These are phyloP conservation scores for Cladophialophora immunda DNA, from an alignment of 2,329 filamentous ascomycete species.

Conservation along the genomic window DNA sequence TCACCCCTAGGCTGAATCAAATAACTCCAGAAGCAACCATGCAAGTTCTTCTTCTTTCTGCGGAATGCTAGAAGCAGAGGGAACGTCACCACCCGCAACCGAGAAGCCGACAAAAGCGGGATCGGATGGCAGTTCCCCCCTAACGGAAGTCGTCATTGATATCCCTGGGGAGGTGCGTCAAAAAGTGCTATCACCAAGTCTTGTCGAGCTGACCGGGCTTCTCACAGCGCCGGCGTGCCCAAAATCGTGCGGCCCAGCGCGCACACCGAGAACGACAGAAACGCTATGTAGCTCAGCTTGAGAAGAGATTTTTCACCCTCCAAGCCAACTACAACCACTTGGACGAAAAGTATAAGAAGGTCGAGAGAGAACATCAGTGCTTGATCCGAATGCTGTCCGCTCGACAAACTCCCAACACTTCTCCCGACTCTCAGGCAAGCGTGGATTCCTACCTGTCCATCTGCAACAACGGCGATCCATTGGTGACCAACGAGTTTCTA, in stretches of 20 bases:
- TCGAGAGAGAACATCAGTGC: slow-evolving; percentile 13
- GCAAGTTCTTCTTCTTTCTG: neutral
- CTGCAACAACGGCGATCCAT: neutral
- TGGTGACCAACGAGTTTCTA: neutral
- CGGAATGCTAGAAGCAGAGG: neutral
- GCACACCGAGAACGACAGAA: slow-evolving; percentile 19
- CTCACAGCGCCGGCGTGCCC: slow-evolving; percentile 17
- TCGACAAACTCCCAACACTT: neutral
- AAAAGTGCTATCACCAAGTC: neutral
- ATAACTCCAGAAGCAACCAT: neutral
- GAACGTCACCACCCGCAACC: neutral
- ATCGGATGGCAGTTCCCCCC: neutral
- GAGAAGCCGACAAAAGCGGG: neutral
- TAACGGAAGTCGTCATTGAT: slow-evolving; percentile 4
- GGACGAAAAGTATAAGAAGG: slow-evolving; percentile 14
- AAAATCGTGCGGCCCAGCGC: slow-evolving; percentile 19
- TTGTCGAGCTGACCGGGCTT: neutral
- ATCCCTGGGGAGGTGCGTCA: slow-evolving; percentile 19
- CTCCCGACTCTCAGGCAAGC: neutral
- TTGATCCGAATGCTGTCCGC: slow-evolving; percentile 9
- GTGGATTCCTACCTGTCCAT: neutral
- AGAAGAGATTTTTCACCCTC: slow-evolving; percentile 16
- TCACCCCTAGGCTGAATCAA: slow-evolving; percentile 1
- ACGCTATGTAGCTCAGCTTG: slow-evolving; percentile 16
- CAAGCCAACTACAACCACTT: slow-evolving; percentile 16